phyloP scores from a whole-genome alignment of 768 basidiomycete species.

The Goffeauzyma gilvescens region DNA sequence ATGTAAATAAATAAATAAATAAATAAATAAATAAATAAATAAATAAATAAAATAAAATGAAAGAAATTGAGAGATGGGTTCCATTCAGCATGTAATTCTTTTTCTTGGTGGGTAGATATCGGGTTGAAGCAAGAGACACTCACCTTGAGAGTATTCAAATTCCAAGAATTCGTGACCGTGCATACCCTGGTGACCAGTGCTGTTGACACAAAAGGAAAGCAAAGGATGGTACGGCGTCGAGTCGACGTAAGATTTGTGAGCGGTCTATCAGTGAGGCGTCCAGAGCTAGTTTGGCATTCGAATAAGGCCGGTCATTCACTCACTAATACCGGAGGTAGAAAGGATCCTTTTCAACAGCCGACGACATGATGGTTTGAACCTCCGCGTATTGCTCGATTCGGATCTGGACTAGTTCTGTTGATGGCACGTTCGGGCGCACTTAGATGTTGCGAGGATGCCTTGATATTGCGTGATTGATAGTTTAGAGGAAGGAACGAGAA shows the following conservation, averaged over 20 bases:
- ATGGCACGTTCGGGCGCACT: too few species aligned
- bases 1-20: neutral
- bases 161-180: slow-evolving; percentile 96
- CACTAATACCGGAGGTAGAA: slow-evolving; percentile 31
- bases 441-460: too few species aligned
- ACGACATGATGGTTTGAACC: too few species aligned
- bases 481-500: too few species aligned
- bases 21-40: neutral
- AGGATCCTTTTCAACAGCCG: slow-evolving; percentile 25
- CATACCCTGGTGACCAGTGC: slow-evolving; percentile 95
- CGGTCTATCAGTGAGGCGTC: too few species aligned
- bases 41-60: too few species aligned
- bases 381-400: too few species aligned
- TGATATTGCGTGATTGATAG: too few species aligned
- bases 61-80: neutral
- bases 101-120: neutral
- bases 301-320: too few species aligned
- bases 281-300: too few species aligned
- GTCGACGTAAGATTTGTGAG: too few species aligned
- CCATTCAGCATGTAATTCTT: neutral
- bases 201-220: slow-evolving; percentile 24
- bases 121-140: slow-evolving; percentile 1
- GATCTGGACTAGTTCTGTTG: too few species aligned
- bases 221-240: neutral
- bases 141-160: slow-evolving; percentile 89